Evolutionary conservation across 1,139 yeast species (phyloP).

Genomic region (Saccharomycopsis hybrid): DNA sequence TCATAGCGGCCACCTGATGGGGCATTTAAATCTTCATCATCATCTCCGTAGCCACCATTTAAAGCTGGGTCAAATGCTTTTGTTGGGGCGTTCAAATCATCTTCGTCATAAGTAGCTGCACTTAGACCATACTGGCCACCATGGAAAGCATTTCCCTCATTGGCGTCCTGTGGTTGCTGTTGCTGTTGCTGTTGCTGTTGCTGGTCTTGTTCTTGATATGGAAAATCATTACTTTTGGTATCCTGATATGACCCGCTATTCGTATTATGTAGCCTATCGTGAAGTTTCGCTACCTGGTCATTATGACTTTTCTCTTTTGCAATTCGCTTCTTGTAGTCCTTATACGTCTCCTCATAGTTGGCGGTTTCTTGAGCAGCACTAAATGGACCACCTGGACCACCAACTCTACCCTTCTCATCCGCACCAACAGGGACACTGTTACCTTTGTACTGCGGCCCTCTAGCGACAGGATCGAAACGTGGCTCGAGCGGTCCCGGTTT

Average conservation of each 20-base stretch:
- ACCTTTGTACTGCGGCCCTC: neutral
- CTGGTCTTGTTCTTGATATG: neutral
- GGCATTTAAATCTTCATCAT: constrained; percentile 15
- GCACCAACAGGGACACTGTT: neutral
- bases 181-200: neutral
- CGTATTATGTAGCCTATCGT: neutral
- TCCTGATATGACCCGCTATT: neutral
- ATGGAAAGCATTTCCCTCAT: no score
- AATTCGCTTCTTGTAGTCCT: constrained; percentile 18
- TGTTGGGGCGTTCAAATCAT: constrained; percentile 19
- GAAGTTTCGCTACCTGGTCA: neutral
- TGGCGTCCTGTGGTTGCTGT: neutral
- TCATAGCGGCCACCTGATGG: neutral
- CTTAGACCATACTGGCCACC: no score
- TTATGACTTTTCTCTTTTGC: neutral
- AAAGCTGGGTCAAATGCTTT: neutral
- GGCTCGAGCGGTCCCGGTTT: neutral
- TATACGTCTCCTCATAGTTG: constrained; percentile 15
- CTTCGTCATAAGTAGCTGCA: constrained; percentile 5
- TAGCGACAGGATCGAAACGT: neutral
- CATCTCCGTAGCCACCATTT: neutral
- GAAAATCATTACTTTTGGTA: no score
- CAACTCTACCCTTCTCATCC: neutral
- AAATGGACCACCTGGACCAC: neutral
- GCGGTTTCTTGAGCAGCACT: neutral